Base-by-base conservation (phyloP, 2,329 filamentous ascomycete genomes). In the Mollisia scopiformis region DNA sequence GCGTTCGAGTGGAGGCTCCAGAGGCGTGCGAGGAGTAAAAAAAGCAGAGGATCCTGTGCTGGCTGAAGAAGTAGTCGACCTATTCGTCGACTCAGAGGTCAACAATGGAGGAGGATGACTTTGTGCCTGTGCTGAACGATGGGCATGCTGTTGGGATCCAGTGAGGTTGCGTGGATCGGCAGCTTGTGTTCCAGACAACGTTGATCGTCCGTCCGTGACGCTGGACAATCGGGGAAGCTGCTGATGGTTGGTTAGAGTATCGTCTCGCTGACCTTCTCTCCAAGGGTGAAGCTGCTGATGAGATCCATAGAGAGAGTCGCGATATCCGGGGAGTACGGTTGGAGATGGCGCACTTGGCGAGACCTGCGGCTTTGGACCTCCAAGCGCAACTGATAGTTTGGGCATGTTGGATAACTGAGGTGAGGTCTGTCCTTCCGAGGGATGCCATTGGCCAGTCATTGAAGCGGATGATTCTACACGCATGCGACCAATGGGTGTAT, bases 1-100 rank as follows among this genome's bases (percentile, higher is more conserved):
- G 37, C 71, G 64, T 16, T 73, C 72, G 3, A 70, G 46, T 27
- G 68, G 60, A 2, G 71, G 68, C 31, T 74, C 72, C 50, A 74
- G 55, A 2, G 71, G 71, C 13, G 71, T 73, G 6, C 68, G 67
- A 37, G 71, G 72, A 5, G 63, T 65, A 31, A 67, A 71, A 33
- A 66, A 72, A 23, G 62, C 39, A n/a, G 69, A 69, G 1, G 71
- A 72, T 13, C 47, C 58, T 8, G 68, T 66, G 58, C 70, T 72
- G 16, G 49, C 55, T 6, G 69, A 69, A 1, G 71, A 72, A 14
- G 55, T 56, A 23, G 67, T 61, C 2, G 72, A 71, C 31, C 62
- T 58, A 39, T 62, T 64, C 14, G 70, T 73, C 23, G 70, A 72
- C 39, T 74, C 72, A 1, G 68, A 67, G 1, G 65, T 69, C 30